Percentiles rank a stretch among this genome's conserved stretches.
These are phyloP conservation scores for Bruguiera hainesii DNA, from an alignment of 441 rosid genomes.

Conservation along the genomic window DNA sequence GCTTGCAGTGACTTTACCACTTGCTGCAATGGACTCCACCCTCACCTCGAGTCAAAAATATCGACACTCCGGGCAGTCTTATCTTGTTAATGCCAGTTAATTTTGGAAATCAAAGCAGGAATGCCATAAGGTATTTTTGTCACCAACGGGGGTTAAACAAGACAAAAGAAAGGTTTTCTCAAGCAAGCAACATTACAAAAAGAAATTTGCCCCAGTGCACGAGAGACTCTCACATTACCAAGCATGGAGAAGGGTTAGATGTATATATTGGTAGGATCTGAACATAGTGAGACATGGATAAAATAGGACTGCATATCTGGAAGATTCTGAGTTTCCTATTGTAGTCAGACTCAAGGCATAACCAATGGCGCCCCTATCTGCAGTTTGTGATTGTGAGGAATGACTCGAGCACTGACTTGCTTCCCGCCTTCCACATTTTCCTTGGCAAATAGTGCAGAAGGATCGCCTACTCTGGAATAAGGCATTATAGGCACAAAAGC, in stretches of 20 bases:
- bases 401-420: conserved; percentile 6
- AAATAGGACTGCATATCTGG: conserved; percentile 22
- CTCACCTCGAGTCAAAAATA: conserved; percentile 22
- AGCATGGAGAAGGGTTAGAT: background rate
- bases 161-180: too few species aligned
- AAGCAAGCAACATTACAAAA: too few species aligned
- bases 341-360: conserved; percentile 42
- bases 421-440: conserved; percentile 6
- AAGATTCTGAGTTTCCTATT: conserved; percentile 47
- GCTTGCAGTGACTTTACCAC: conserved; percentile 27
- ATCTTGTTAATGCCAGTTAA: too few species aligned
- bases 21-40: conserved; percentile 35
- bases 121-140: too few species aligned
- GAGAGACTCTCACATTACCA: background rate
- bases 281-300: background rate
- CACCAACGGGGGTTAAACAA: too few species aligned
- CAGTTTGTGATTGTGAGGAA: conserved; percentile 36
- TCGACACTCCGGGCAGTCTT: too few species aligned
- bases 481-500: conserved; percentile 31
- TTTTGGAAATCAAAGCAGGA: too few species aligned
- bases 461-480: conserved; percentile 1
- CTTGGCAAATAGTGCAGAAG: conserved; percentile 2
- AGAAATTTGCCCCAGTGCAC: too few species aligned
- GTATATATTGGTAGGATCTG: background rate
- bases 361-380: conserved; percentile 33